These are phyloP conservation scores for Starmerella sp. DNA, from an alignment of 805 yeast species.

Conservation along the genomic window DNA sequence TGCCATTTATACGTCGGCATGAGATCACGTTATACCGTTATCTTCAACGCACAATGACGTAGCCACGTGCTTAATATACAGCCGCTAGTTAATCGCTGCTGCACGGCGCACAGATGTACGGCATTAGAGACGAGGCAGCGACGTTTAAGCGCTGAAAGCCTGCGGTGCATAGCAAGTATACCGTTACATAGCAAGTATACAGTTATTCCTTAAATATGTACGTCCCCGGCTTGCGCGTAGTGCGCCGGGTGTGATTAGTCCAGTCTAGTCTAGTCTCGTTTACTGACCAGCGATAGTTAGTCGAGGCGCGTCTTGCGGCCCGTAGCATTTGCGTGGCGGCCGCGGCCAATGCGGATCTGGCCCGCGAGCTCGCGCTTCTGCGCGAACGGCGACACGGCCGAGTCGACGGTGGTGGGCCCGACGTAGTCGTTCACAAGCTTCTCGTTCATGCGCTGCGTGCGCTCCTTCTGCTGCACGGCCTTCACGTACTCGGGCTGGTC, in stretches of 20 bases:
- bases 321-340: slow-evolving; percentile 62
- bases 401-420: slow-evolving; percentile 83
- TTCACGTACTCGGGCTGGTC: slow-evolving; percentile 90
- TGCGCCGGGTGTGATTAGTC: too few species aligned
- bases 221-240: too few species aligned
- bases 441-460: slow-evolving; percentile 79
- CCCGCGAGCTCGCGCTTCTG: slow-evolving; percentile 38
- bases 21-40: too few species aligned
- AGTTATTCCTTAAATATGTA: not conserved
- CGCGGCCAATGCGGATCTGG: slow-evolving; percentile 70
- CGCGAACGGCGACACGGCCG: slow-evolving; percentile 75
- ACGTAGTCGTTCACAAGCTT: slow-evolving; percentile 78
- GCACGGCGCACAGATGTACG: too few species aligned
- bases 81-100: too few species aligned
- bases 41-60: too few species aligned
- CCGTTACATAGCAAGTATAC: not conserved
- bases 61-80: too few species aligned
- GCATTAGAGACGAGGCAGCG: too few species aligned
- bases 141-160: too few species aligned
- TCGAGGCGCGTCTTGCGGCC: slow-evolving; percentile 14
- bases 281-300: not conserved
- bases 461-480: slow-evolving; percentile 76
- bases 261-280: not conserved
- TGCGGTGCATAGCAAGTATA: too few species aligned
- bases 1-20: too few species aligned